Evolutionary conservation across 106 monocot species (phyloP).

Genomic region (Triglochin maritima): DNA sequence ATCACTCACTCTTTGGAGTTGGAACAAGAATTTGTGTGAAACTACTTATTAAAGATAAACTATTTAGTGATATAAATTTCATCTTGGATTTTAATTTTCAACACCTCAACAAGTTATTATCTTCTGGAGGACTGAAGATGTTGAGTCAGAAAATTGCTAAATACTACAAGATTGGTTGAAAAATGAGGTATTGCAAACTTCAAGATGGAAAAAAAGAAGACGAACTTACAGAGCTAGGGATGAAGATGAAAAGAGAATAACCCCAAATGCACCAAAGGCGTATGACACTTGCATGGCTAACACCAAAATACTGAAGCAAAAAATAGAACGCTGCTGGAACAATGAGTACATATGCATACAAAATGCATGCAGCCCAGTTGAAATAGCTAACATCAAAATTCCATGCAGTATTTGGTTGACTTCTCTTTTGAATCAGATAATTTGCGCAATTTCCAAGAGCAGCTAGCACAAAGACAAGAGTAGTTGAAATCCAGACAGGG

Average conservation of each 20-base stretch:
- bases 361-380: slow-evolving; percentile 68
- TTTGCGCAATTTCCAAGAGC: slow-evolving; percentile 81
- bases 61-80: no score
- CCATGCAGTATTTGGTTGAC: slow-evolving; percentile 39
- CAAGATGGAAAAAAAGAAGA: no score
- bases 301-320: slow-evolving; percentile 77
- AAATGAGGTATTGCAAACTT: no score
- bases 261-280: slow-evolving; percentile 94
- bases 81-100: no score
- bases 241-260: slow-evolving; percentile 85
- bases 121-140: no score
- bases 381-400: slow-evolving; percentile 81
- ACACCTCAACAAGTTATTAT: no score
- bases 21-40: no score
- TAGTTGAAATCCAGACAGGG: slow-evolving; percentile 80
- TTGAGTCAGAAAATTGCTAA: no score
- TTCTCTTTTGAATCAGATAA: slow-evolving; percentile 55
- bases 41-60: no score
- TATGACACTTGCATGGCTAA: slow-evolving; percentile 36
- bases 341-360: slow-evolving; percentile 54
- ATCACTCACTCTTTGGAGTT: no score
- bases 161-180: no score
- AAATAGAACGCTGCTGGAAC: slow-evolving; percentile 74
- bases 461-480: slow-evolving; percentile 70
- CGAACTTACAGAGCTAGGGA: slow-evolving; percentile 65